Base-by-base conservation (phyloP, 1,139 yeast genomes). In the Blastobotrys ciferrii region DNA sequence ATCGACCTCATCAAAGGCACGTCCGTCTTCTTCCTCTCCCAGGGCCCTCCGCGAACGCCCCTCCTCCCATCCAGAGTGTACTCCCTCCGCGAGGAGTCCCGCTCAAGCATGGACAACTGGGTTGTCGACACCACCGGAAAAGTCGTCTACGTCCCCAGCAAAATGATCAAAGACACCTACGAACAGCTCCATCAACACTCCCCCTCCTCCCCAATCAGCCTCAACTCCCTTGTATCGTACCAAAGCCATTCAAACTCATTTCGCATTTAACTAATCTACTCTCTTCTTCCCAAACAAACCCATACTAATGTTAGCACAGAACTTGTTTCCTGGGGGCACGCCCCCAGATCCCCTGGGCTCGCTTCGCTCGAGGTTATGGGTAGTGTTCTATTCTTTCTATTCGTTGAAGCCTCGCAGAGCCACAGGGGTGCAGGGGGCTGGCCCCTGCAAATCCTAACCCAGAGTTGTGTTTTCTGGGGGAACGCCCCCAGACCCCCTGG, bases 61-160 rank as follows among this genome's bases (percentile, higher is more conserved):
- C 40, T 13, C 4, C 12, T 36, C 2, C 40, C 40, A n/a, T 17
- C 19, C 15, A 18, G 40, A 13, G 40, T 36, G 14, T 36, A 36
- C 18, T 36, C 25, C 18, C 17, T 36, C 12, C 25, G 40, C 13
- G 40, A 36, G 14, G 40, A 36, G 28, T 36, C 40, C 5, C 25
- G 40, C n/a, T 36, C 18, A 11, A 19, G 19, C 28, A 23, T 36
- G 40, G 40, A 36, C 12, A 11, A 19, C 19, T 36, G 40, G 40
- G 14, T 36, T 3, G 28, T 36, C 9, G 40, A 19, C 25, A 18
- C 40, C 15, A 36, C 4, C 11, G 40, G 40, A 18, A 17, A 36
- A 14, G 40, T 36, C 15, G 40, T 36, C 28, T 36, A 36, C 18
- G 25, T 36, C 3, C 40, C 40, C 14, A 36, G 25, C 13, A 19